These are phyloP conservation scores for Populus ilicifolia DNA, from an alignment of 345 rosid genomes.

Conservation along the genomic window DNA sequence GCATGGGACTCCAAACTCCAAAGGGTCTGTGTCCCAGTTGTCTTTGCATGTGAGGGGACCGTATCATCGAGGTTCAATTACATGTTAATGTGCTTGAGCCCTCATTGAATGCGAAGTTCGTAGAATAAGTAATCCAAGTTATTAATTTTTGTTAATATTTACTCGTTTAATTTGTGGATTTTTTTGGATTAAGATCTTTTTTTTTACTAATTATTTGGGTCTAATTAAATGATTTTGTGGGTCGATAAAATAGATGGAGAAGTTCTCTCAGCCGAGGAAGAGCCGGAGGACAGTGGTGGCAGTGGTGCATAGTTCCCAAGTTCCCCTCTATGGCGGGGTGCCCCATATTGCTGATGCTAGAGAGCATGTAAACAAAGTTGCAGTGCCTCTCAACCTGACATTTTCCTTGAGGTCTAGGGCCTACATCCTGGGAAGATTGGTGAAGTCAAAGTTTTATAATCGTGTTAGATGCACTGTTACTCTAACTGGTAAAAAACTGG, in stretches of 20 bases:
- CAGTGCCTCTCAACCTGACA: constrained; percentile 74
- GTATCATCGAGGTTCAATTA: background rate
- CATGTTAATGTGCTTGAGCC: background rate
- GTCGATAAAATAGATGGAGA: constrained; percentile 49
- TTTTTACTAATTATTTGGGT: background rate
- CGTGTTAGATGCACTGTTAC: constrained; percentile 56
- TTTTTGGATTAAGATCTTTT: background rate
- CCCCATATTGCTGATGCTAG: constrained; percentile 36
- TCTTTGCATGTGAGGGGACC: background rate
- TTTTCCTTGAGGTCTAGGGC: constrained; percentile 73
- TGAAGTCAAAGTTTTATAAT: constrained; percentile 49
- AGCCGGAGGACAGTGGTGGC: constrained; percentile 38
- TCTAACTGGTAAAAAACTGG: constrained; percentile 51
- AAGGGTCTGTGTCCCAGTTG: background rate
- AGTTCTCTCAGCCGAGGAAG: constrained; percentile 66
- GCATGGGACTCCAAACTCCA: background rate
- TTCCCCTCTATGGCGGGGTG: constrained; percentile 80
- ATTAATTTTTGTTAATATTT: background rate
- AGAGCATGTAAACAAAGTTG: constrained; percentile 32
- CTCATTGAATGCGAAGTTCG: background rate
- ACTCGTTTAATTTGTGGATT: background rate
- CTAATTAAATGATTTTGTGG: background rate
- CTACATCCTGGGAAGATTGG: constrained; percentile 58
- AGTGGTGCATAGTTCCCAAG: constrained; percentile 64
- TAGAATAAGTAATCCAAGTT: background rate